These are phyloP conservation scores for Curvularia sp. DNA, from an alignment of 2,329 filamentous ascomycete genomes.

Conservation along the genomic window DNA sequence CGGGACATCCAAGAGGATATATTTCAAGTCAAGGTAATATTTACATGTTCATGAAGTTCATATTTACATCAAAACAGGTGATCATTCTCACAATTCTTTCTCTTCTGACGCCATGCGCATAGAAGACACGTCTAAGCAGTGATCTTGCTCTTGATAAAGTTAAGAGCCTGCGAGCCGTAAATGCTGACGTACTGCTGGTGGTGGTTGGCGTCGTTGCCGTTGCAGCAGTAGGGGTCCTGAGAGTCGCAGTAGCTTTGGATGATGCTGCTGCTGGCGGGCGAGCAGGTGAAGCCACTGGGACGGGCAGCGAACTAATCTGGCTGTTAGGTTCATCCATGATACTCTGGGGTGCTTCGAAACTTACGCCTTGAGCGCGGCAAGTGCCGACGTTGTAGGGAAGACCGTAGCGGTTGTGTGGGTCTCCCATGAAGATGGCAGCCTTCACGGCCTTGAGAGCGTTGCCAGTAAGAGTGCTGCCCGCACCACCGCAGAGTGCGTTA, in stretches of 20 bases:
- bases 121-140: conserved; percentile 34
- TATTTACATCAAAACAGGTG: conserved; percentile 13
- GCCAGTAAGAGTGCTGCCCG: conserved; percentile 55
- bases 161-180: conserved; percentile 65
- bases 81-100: neutral
- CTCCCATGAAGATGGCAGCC: conserved; percentile 70
- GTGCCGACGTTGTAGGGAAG: conserved; percentile 68
- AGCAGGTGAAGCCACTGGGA: conserved; percentile 63
- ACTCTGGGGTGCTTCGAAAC: conserved; percentile 31
- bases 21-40: neutral
- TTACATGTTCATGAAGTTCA: conserved; percentile 4
- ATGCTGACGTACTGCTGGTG: conserved; percentile 68
- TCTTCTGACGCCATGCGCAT: neutral
- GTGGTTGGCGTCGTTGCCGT: conserved; percentile 64
- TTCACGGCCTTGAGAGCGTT: conserved; percentile 64
- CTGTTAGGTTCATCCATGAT: conserved; percentile 3
- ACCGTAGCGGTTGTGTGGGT: conserved; percentile 64
- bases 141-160: conserved; percentile 65
- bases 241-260: conserved; percentile 71
- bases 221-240: conserved; percentile 71
- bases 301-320: conserved; percentile 64
- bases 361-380: conserved; percentile 65
- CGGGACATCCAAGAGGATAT: neutral
- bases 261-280: conserved; percentile 58
- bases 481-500: conserved; percentile 66